Evolutionary conservation across 164 flowering plant species (phyloP), one percentile per base, ranked within the genome.

Genomic region (Aristolochia californica): DNA sequence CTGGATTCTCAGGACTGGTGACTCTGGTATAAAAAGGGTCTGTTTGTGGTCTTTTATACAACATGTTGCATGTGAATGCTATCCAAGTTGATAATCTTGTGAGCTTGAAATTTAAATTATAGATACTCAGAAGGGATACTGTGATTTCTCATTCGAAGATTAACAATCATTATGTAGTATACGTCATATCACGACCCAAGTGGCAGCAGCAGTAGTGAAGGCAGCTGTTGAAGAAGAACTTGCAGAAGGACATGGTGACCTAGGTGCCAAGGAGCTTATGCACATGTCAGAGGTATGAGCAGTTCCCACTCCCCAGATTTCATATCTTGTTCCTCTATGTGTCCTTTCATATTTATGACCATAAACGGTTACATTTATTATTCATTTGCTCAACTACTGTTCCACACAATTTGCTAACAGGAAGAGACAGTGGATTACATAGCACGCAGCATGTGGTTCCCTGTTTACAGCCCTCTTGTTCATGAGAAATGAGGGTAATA

Each of bases 381-480:
- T 21, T 20, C 15, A 51, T 20, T 20, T 24, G 5, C 54, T 51
- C 30, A 45, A n/a, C 50, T 5, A 20, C 38, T 3, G 5, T 28
- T 30, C n/a, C 0, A 15, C 10, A 4, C 18, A 22, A 18, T 50
- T 28, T 13, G 43, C 55, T 23, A 30, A 5, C 85, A 93, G 99
- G 97, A 84, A 63, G 88, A 85, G 67, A 85, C 70, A 1, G 72
- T 78, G 56, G 74, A 84, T 18, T 82, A 85, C 47, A 75, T 93
- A 18, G 80, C 70, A 18, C 60, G 75, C 34, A 82, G 74, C 60
- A 93, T 89, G 99, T 93, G 99, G 99, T 87, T 59, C 74, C 99
- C 99, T 44, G 51, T 87, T 55, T 93, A 93, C 78, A 80, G 78
- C 74, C 91, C 91, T 61, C 90, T 93, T 59, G 96, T 93, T 70